Percentiles rank a stretch among this genome's conserved stretches.
These are phyloP conservation scores for Globisporangium takayamanum DNA, from an alignment of 352 stramenopile genomes.

Conservation along the genomic window DNA sequence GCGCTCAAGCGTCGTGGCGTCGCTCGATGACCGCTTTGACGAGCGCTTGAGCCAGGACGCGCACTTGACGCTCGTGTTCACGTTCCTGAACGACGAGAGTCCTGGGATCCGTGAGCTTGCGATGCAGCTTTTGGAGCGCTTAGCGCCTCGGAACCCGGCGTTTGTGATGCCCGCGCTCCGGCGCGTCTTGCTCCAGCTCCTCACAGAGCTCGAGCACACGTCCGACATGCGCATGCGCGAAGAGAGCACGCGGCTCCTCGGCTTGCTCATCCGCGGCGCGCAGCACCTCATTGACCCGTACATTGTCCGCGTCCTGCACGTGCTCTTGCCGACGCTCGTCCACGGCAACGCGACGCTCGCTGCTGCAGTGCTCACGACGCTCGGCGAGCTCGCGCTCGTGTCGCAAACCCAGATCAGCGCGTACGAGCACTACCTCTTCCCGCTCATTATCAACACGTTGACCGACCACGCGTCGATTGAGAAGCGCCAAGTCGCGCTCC, in stretches of 20 bases:
- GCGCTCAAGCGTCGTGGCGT: constrained; percentile 91
- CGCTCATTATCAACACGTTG: constrained; percentile 94
- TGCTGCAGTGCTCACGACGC: constrained; percentile 63
- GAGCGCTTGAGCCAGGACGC: constrained; percentile 89
- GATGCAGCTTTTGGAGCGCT: constrained; percentile 91
- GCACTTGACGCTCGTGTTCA: constrained; percentile 91
- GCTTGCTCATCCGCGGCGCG: constrained; percentile 68
- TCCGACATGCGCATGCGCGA: constrained; percentile 83
- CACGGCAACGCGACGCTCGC: constrained; percentile 76
- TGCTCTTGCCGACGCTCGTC: constrained; percentile 84
- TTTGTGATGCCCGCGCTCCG: constrained; percentile 93
- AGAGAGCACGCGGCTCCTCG: constrained; percentile 84
- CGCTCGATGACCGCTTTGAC: constrained; percentile 92
- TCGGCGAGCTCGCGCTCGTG: constrained; percentile 91
- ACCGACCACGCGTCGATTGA: constrained; percentile 94
- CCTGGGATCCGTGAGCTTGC: constrained; percentile 84
- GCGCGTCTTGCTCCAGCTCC: constrained; percentile 90
- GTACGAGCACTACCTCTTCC: constrained; percentile 93
- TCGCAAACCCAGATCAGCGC: constrained; percentile 87
- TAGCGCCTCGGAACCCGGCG: constrained; percentile 93
- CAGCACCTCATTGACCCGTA: constrained; percentile 88
- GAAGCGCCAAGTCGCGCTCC: constrained; percentile 94
- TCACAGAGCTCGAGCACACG: constrained; percentile 94
- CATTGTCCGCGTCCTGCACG: constrained; percentile 64
- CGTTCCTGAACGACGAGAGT: constrained; percentile 93